Conservation (phyloP, 352 stramenopile genomes). For the Pythium rhizo-oryzae region DNA sequence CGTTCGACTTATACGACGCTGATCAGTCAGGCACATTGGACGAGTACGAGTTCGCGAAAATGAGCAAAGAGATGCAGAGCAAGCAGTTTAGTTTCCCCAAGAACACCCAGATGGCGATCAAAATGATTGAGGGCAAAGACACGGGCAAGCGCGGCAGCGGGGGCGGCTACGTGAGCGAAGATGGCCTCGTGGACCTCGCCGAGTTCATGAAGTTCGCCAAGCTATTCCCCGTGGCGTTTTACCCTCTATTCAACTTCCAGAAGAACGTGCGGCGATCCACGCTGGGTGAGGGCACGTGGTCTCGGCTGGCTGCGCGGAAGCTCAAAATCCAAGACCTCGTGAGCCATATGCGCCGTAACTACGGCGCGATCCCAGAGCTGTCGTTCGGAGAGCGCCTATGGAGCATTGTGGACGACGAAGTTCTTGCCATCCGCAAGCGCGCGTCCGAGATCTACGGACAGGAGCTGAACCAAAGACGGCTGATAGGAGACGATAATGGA, state of each 20-base stretch:
- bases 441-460: constrained; percentile 47
- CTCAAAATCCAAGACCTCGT: constrained; percentile 56
- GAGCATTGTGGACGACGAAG: constrained; percentile 52
- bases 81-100: constrained; percentile 67
- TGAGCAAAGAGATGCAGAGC: constrained; percentile 70
- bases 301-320: constrained; percentile 41
- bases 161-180: constrained; percentile 12
- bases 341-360: constrained; percentile 61
- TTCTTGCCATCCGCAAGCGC: constrained; percentile 51
- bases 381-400: constrained; percentile 41
- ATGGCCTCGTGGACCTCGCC: constrained; percentile 26
- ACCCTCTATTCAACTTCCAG: constrained; percentile 30
- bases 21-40: constrained; percentile 61
- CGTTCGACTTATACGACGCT: constrained; percentile 72
- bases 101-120: constrained; percentile 61
- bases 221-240: constrained; percentile 28
- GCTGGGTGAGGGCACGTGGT: constrained; percentile 27
- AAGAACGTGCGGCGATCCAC: constrained; percentile 26
- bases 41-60: constrained; percentile 58
- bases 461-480: constrained; percentile 41
- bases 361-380: constrained; percentile 46
- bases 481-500: constrained; percentile 21
- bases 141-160: constrained; percentile 15
- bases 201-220: constrained; percentile 34
- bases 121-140: constrained; percentile 47